These are phyloP conservation scores for Phytophthora gonapodyides DNA, from an alignment of 352 stramenopile species.

Conservation along the genomic window DNA sequence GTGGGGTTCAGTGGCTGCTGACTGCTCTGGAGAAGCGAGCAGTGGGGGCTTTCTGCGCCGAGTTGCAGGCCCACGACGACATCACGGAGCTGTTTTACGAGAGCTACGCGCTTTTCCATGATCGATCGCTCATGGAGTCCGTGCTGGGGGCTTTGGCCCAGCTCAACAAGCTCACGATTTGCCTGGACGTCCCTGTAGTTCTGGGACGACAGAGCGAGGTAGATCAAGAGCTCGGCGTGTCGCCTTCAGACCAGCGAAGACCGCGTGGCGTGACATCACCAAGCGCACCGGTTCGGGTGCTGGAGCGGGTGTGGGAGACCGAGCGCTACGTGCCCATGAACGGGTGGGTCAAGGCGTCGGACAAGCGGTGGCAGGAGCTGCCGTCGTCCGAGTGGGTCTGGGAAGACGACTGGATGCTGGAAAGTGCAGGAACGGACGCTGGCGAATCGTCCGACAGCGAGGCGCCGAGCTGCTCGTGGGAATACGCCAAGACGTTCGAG, in stretches of 20 bases:
- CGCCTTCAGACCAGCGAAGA: slow-evolving; percentile 22
- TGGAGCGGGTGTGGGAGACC: slow-evolving; percentile 75
- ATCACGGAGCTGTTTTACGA: slow-evolving; percentile 67
- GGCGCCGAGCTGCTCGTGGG: slow-evolving; percentile 44
- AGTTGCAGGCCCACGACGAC: slow-evolving; percentile 46
- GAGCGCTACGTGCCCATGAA: slow-evolving; percentile 77
- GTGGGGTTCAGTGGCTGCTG: slow-evolving; percentile 77
- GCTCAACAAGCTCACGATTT: slow-evolving; percentile 55
- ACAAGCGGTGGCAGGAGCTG: slow-evolving; percentile 64
- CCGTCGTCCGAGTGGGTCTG: slow-evolving; percentile 84
- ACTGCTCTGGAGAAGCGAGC: slow-evolving; percentile 61
- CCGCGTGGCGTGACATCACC: slow-evolving; percentile 11
- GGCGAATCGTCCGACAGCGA: slow-evolving; percentile 37
- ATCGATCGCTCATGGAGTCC: slow-evolving; percentile 46
- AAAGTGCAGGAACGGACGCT: slow-evolving; percentile 35
- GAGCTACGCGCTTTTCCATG: slow-evolving; percentile 48
- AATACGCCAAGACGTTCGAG: slow-evolving; percentile 75
- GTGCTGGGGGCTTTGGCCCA: slow-evolving; percentile 53
- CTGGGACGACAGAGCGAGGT: slow-evolving; percentile 50
- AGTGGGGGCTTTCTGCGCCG: slow-evolving; percentile 60
- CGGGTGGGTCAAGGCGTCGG: slow-evolving; percentile 63
- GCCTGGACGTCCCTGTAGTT: slow-evolving; percentile 56
- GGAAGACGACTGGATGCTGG: slow-evolving; percentile 75
- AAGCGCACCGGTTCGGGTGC: slow-evolving; percentile 45
- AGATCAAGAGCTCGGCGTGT: slow-evolving; percentile 49